Evolutionary conservation across 495 filamentous ascomycete genomes (phyloP), one percentile per base, ranked within the genome.

Genomic region (Annulohypoxylon bovei): DNA sequence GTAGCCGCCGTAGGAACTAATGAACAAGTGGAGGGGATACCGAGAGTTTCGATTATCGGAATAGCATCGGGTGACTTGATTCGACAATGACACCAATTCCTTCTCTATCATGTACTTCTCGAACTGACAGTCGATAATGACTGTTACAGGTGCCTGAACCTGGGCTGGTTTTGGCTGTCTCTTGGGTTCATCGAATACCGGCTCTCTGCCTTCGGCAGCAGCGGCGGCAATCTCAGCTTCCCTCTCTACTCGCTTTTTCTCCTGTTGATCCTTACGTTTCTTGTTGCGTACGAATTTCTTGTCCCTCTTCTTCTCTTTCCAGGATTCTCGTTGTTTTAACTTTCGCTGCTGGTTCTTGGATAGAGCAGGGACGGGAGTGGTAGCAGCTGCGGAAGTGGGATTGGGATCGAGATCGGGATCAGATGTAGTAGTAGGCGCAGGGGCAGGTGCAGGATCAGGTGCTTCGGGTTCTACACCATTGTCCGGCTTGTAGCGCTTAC

Each of bases 121-220:
- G 69, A 95, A 99, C 66, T 91, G 89, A 77, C 96, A 98, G 77
- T 99, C 95, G 68, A 99, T 79, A 37, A 99, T 81, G 69, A 98
- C 74, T 0, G 92, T 86, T 6, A 98, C 78, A 2, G 95, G 94
- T 6, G 94, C 80, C 1, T 62, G 70, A 8, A 67, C 86, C 81
- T 42, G 81, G 78, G 82, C 80, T 57, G 82, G 81, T 57, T 75
- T 76, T 35, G 70, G 67, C 68, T 68, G 56, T 74, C 73, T 62
- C 72, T 75, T 67, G 37, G 65, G 47, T 67, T 67, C 9, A 60
- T 58, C 7, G 68, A 76, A 22, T 4, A 70, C 56, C 5, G 81
- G 80, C 39, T 82, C 77, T 47, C 78, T 65, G 50, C 75, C 80
- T 57, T 74, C 78, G 72, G 80, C 75, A 74, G 79, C 60, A 76